Base-by-base conservation (phyloP, 2,329 filamentous ascomycete genomes). In the Colletotrichum eremochloae region DNA sequence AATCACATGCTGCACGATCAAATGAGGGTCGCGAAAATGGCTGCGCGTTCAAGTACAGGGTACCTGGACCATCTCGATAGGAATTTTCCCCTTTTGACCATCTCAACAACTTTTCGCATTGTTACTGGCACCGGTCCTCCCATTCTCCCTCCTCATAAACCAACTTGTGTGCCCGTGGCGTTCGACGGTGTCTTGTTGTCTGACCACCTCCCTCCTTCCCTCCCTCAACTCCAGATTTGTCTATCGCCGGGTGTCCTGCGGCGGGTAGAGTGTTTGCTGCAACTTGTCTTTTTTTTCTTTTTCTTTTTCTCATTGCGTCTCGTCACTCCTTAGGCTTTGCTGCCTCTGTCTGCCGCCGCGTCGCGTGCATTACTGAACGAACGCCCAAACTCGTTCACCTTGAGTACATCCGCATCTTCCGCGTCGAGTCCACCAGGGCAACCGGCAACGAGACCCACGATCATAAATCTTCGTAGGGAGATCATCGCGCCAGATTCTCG, bases 271-370 rank as follows among this genome's bases (percentile, higher is more conserved):
- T 61, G 67, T 68, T 71, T 76, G 75, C 75, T 73, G 75, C 74
- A 72, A 74, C 75, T 76, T 73, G 75, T 69, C 73, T 74, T 75
- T 75, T 75, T 48, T 77, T 74, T 76, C 74, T 77, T 77, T 48
- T 77, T 74, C 76, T 73, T 77, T 77, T 79, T 75, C 76, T 78
- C 79, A 75, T 77, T 77, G 78, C 77, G 80, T 79, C 75, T 77
- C 71, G 83, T 85, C 84, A 79, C 81, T 86, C 83, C 80, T 85
- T 85, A 77, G 72, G 63, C 68, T 73, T 72, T 75, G 79, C 77
- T 46, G 44, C 62, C 57, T 24, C 56, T 55, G 62, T 63, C 42
- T 50, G 42, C 60, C 55, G 48, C 29, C 57, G 66, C 52, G 38
- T 60, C 60, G 63, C 60, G 68, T 68, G 70, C 60, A 61, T 72